Percentiles rank a stretch among this genome's conserved stretches.
These are phyloP conservation scores for Colletotrichum falcatum DNA, from an alignment of 2,329 filamentous ascomycete species.

Conservation along the genomic window DNA sequence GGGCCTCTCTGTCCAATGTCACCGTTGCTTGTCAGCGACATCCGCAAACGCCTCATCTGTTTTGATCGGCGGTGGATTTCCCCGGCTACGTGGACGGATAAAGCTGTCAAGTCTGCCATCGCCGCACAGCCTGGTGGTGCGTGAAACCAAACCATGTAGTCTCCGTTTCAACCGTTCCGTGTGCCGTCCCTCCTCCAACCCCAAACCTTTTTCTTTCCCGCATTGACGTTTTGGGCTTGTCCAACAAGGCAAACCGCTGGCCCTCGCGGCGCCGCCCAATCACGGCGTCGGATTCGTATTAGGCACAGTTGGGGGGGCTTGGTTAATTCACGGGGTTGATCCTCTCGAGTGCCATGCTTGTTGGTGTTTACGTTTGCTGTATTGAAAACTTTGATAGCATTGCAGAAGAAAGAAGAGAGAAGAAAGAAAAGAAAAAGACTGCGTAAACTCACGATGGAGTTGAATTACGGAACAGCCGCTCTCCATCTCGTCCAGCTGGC, in stretches of 20 bases:
- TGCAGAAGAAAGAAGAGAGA: not conserved
- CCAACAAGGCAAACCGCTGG: constrained; percentile 3
- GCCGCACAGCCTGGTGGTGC: not conserved
- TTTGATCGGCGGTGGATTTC: not conserved
- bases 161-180: constrained; percentile 20
- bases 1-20: no score
- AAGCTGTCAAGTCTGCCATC: constrained; percentile 9
- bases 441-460: not conserved
- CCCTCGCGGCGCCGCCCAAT: constrained; percentile 10
- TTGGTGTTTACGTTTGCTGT: not conserved
- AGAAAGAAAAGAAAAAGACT: not conserved
- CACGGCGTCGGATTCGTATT: constrained; percentile 33
- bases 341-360: not conserved
- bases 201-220: not conserved
- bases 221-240: constrained; percentile 21
- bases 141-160: constrained; percentile 17
- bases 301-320: constrained; percentile 1
- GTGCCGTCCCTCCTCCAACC: no score
- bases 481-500: not conserved
- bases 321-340: not conserved
- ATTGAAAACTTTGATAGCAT: not conserved
- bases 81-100: not conserved
- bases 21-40: not conserved
- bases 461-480: constrained; percentile 7
- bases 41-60: not conserved